phyloP scores from a whole-genome alignment of 2,329 filamentous ascomycete genomes.

The Cordyceps fumosorosea region DNA sequence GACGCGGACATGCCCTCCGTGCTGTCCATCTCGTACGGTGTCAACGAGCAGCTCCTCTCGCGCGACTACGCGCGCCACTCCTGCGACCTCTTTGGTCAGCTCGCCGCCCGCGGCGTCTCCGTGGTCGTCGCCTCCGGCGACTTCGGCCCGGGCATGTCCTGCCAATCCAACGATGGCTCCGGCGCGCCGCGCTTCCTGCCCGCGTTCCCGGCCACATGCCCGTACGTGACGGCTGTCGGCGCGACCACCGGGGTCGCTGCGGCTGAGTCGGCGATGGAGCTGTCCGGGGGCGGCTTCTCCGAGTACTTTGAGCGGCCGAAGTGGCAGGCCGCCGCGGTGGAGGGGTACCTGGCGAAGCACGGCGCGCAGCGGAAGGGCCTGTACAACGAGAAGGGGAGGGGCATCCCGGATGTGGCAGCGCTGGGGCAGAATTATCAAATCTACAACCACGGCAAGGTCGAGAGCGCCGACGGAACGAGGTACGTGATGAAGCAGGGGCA shows the following conservation, averaged over 20 bases:
- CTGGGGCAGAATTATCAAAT: slow-evolving; percentile 35
- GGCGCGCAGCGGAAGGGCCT: slow-evolving; percentile 44
- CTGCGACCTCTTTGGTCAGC: slow-evolving; percentile 54
- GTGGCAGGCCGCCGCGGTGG: slow-evolving; percentile 41
- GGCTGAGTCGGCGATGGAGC: slow-evolving; percentile 47
- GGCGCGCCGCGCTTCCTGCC: slow-evolving; percentile 28
- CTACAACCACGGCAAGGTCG: slow-evolving; percentile 24
- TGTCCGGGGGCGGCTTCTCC: slow-evolving; percentile 47
- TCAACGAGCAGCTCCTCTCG: slow-evolving; percentile 59
- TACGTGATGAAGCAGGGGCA: slow-evolving; percentile 12
- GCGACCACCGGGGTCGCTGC: slow-evolving; percentile 39
- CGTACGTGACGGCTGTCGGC: slow-evolving; percentile 57
- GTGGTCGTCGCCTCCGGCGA: slow-evolving; percentile 62
- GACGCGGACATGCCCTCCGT: slow-evolving; percentile 53
- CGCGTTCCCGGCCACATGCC: slow-evolving; percentile 37
- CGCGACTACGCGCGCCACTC: slow-evolving; percentile 45
- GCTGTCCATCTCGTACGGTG: slow-evolving; percentile 64
- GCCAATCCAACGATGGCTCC: slow-evolving; percentile 31
- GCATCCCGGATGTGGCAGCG: slow-evolving; percentile 55
- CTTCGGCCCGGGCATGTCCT: slow-evolving; percentile 29
- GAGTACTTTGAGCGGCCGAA: slow-evolving; percentile 36
- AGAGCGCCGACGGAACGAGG: slow-evolving; percentile 28
- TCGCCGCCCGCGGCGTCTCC: slow-evolving; percentile 60
- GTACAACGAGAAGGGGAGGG: slow-evolving; percentile 44
- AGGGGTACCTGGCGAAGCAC: slow-evolving; percentile 34